Evolutionary conservation across 257 asterid genomes (phyloP), one percentile per base, ranked within the genome.

Genomic region (Solanum microdontum): DNA sequence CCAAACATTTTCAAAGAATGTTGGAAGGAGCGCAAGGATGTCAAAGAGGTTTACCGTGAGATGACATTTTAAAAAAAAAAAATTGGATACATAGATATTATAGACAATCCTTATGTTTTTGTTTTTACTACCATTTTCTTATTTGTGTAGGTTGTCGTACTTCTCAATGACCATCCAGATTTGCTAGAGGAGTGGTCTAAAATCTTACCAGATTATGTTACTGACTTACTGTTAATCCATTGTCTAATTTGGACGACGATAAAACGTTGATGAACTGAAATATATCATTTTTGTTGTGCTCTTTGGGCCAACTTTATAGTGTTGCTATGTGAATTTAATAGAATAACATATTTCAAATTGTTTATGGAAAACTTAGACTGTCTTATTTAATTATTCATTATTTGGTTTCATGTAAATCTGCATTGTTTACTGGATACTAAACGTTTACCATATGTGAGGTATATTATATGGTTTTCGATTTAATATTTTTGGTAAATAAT

Each of bases 31-130:
- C 96, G 94, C 94, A 97, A 95, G 92, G 94, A 94, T 86, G 95
- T 97, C 82, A 90, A 89, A 43, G 98, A 94, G 89, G 97, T 97
- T 84, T 95, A 95, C 93, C 93, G 90, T 85, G 99, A 97, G 99
- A 98, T 97, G 87, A 83, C 3, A 30, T n/a, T 32, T 39, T 48
- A 33, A 33, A 33, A 33, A 33, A 32, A 32, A 33, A 33, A 33
- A 36, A 36, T 7, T 19, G 4, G 33, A 19, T 86, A 11, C 58
- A 12, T 11, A 8, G 9, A 0, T 32, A 6, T 37, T 84, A 30
- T 51, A n/a, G 40, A 21, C 24, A 17, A 66, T 75, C 5, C 28
- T 34, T 10, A 11, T 62, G 74, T 32, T 11, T 39, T 39, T 8
- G 11, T 32, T 72, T 2, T 70, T 70, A 30, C 68, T 14, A 70